phyloP scores from a whole-genome alignment of 768 basidiomycete genomes.

The Tylopilus cervinicoccineus region DNA sequence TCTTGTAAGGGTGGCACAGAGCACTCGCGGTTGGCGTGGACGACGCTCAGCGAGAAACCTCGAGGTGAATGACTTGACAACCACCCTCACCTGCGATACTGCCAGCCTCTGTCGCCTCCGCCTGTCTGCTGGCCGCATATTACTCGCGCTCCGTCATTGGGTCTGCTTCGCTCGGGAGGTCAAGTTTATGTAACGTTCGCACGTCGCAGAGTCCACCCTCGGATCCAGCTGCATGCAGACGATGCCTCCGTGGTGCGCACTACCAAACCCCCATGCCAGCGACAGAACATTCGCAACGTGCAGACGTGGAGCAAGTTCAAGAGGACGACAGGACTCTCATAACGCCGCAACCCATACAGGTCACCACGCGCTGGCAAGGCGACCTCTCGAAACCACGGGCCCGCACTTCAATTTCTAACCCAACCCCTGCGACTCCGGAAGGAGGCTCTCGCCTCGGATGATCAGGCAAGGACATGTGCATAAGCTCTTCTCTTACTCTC shows the following conservation, averaged over 20 bases:
- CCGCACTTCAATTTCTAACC: neutral
- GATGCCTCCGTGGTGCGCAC: neutral
- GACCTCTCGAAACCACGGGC: neutral
- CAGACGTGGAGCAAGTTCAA: neutral
- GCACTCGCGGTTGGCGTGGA: too few relatives aligned
- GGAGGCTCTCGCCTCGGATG: constrained; percentile 3
- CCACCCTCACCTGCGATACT: neutral
- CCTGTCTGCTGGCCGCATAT: neutral
- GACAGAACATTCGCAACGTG: neutral
- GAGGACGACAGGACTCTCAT: constrained; percentile 1
- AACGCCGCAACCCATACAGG: neutral
- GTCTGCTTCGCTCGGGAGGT: constrained; percentile 4
- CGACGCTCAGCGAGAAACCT: too few relatives aligned
- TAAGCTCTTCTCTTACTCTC: neutral
- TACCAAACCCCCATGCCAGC: neutral
- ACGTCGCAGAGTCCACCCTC: neutral
- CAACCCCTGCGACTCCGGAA: constrained; percentile 6
- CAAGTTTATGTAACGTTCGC: neutral
- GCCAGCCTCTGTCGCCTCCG: neutral
- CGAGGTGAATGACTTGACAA: too few relatives aligned
- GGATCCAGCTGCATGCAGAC: neutral
- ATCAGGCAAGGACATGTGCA: neutral
- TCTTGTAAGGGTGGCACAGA: too few relatives aligned
- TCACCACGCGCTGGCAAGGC: neutral
- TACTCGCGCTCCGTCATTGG: neutral